phyloP scores from a whole-genome alignment of 2,329 filamentous ascomycete species.

The Colletotrichum agaves region DNA sequence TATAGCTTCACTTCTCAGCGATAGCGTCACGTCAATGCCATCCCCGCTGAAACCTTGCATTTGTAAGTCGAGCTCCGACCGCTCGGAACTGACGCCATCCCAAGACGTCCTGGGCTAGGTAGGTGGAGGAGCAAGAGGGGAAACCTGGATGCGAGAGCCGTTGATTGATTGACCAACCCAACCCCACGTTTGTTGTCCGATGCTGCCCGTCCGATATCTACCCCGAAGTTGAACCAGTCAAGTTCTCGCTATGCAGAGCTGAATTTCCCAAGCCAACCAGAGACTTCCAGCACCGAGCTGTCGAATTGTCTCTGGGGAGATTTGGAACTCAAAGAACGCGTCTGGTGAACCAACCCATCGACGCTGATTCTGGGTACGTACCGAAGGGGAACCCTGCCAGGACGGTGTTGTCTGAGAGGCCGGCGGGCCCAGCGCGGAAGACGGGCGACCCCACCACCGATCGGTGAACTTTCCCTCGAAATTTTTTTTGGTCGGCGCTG shows the following conservation, averaged over 20 bases:
- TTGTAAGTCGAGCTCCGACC: slow-evolving; percentile 24
- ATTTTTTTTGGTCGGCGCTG: slow-evolving; percentile 24
- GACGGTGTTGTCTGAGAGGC: slow-evolving; percentile 35
- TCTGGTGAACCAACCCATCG: background rate
- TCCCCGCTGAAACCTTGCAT: slow-evolving; percentile 28
- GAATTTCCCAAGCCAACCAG: too few relatives aligned
- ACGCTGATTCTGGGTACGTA: slow-evolving; percentile 15
- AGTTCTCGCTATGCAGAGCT: too few relatives aligned
- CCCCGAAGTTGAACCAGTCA: background rate
- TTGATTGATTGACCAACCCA: background rate
- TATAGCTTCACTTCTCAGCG: slow-evolving; percentile 21
- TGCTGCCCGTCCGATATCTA: background rate
- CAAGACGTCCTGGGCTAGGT: slow-evolving; percentile 15
- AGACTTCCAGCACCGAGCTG: too few relatives aligned
- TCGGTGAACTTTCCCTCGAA: slow-evolving; percentile 34
- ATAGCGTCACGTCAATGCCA: slow-evolving; percentile 18
- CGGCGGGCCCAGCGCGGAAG: slow-evolving; percentile 19
- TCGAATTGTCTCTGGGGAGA: too few relatives aligned
- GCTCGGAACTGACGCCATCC: slow-evolving; percentile 26
- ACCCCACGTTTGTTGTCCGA: slow-evolving; percentile 7
- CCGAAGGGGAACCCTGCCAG: background rate
- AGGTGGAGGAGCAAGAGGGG: slow-evolving; percentile 25
- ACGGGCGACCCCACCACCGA: slow-evolving; percentile 37
- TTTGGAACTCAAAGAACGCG: too few relatives aligned
- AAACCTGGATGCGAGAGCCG: slow-evolving; percentile 26